Evolutionary conservation across 2,329 filamentous ascomycete species (phyloP), one percentile per base, ranked within the genome.

Genomic region (Ceratocystis albifundus): DNA sequence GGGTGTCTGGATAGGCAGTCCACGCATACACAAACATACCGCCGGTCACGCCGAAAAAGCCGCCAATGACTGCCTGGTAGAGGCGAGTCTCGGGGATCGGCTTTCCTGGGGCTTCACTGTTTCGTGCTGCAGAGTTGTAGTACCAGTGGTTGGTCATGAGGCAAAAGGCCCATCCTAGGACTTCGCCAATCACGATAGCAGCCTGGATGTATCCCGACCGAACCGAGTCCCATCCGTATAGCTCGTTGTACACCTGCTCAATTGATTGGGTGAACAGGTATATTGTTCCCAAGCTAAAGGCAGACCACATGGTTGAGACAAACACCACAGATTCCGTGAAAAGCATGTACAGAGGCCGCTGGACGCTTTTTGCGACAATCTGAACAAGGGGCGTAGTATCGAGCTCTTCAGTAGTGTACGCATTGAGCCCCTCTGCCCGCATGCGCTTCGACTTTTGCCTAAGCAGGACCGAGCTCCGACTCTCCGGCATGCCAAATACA

Each of bases 1-100:
- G 77, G 0, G 80, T 50, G 2, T 45, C 66, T 0, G 77, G 70
- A 55, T 75, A 79, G 1, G 75, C 74, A 1, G 78, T 78, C 80
- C 80, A 82, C 0, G 74, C 80, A 68, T 81, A 82, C 41, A 76
- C 74, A 68, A 82, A 80, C 72, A 82, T 75, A 15, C 80, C 80
- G 1, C 76, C 79, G 0, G 64, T 68, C 7, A 68, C 64, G 7
- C 66, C 66, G 25, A 66, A 66, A 30, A 68, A 61, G 5, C 66
- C 66, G 28, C 66, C 66, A 50, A 68, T 63, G 17, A 68, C 64
- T 8, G 66, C 66, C 17, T 68, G 66, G 59, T 68, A 68, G 12
- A 68, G 66, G 25, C 66, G 64, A 6, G 66, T 61, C 25, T 68
- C 66, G 45, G 66, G 66, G 41, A 68, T 64, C 74, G 75, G 75